Evolutionary conservation across 345 rosid species (phyloP).

Genomic region (Diplotaxis tenuifolia): DNA sequence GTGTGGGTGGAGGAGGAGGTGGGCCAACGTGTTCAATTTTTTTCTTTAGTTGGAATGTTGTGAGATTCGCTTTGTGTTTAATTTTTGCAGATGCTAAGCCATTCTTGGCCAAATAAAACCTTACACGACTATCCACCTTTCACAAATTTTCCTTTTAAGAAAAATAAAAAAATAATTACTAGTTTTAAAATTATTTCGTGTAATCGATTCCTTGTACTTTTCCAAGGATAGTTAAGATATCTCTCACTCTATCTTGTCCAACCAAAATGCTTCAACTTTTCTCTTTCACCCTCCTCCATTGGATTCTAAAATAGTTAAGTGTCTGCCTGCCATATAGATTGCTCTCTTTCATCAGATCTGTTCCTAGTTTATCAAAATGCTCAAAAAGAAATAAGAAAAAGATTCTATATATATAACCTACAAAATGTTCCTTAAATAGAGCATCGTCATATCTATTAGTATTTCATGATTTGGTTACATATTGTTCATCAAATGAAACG

Average conservation of each 20-base stretch:
- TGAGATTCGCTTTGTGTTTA: conserved; percentile 26
- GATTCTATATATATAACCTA: conserved; percentile 22
- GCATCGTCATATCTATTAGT: conserved; percentile 15
- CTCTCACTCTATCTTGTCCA: conserved; percentile 20
- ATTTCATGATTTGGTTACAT: conserved; percentile 17
- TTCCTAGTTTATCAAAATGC: conserved; percentile 26
- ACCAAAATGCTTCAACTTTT: conserved; percentile 33
- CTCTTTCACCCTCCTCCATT: conserved; percentile 39
- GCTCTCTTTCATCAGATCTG: conserved; percentile 28
- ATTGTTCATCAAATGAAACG: conserved; percentile 3
- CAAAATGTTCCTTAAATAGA: conserved; percentile 32
- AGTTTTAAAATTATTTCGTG: not conserved
- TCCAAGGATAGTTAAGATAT: conserved; percentile 27
- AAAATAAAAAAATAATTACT: not conserved
- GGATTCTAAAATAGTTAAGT: conserved; percentile 7
- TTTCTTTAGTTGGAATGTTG: conserved; percentile 33
- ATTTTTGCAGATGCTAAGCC: conserved; percentile 27
- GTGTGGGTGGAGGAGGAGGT: conserved; percentile 17
- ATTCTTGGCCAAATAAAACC: conserved; percentile 37
- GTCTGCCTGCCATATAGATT: not conserved
- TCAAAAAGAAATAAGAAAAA: conserved; percentile 21
- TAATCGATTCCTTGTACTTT: conserved; percentile 39
- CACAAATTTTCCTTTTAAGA: conserved; percentile 18
- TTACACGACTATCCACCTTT: conserved; percentile 2
- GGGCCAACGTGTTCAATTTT: conserved; percentile 32